Evolutionary conservation across 78 protist genomes (phyloP).

Genomic region (slime mould (Dictyostelium discoideum)): dicty_2.7 NC_007091.3:1578001-1578500

Average conservation of each 20-base stretch:
- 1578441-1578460: not conserved
- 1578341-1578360: not conserved
- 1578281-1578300: constrained; percentile 52
- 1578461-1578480: constrained; percentile 43
- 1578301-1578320: constrained; percentile 60
- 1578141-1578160: not conserved
- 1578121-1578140: constrained; percentile 49
- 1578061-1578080: constrained; percentile 18
- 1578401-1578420: constrained; percentile 47
- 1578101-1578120: constrained; percentile 36
- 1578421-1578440: constrained; percentile 26
- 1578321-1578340: constrained; percentile 3
- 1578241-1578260: constrained; percentile 25
- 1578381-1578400: constrained; percentile 53
- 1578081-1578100: not conserved
- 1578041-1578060: constrained; percentile 81
- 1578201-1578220: constrained; percentile 70
- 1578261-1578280: constrained; percentile 15
- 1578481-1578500: constrained; percentile 79
- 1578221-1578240: constrained; percentile 44
- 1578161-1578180: constrained; percentile 73
- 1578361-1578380: constrained; percentile 91
- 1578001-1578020: constrained; percentile 87
- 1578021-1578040: constrained; percentile 64
- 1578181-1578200: constrained; percentile 15